Conservation (phyloP, 2,329 filamentous ascomycete genomes). For the Penicillium aurantiogriseum region DNA sequence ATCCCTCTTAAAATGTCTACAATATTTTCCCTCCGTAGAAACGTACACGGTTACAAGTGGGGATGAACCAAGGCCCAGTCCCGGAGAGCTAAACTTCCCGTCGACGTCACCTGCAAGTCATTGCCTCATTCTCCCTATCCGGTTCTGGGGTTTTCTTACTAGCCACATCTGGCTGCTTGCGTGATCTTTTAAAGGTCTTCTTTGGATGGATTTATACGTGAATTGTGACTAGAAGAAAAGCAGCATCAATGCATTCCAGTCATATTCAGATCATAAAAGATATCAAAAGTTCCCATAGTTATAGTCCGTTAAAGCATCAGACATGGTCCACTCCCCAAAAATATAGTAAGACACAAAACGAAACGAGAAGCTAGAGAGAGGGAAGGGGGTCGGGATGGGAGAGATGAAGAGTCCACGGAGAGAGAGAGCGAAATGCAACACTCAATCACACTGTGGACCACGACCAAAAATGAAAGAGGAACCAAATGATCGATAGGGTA, state of each 20-base stretch:
- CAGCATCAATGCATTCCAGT: slow-evolving; percentile 16
- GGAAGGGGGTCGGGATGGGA: neutral
- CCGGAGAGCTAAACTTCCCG: slow-evolving; percentile 2
- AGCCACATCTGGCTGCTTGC: neutral
- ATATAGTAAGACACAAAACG: slow-evolving; percentile 28
- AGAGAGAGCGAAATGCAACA: slow-evolving; percentile 3
- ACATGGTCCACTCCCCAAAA: slow-evolving; percentile 19
- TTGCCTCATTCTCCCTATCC: slow-evolving; percentile 9
- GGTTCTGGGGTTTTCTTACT: neutral
- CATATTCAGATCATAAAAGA: slow-evolving; percentile 17
- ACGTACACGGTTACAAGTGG: neutral
- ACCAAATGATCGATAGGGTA: slow-evolving; percentile 31
- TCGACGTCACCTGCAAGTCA: slow-evolving; percentile 31
- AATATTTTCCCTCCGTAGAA: neutral
- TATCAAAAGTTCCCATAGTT: slow-evolving; percentile 10
- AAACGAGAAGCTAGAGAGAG: slow-evolving; percentile 8
- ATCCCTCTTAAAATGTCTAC: neutral
- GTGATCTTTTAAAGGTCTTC: neutral
- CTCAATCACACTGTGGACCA: slow-evolving; percentile 20
- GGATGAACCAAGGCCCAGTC: neutral
- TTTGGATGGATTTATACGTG: neutral
- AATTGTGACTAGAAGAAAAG: neutral
- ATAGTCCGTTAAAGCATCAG: slow-evolving; percentile 13
- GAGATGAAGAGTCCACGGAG: neutral
- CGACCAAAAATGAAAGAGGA: slow-evolving; percentile 22